Base-by-base conservation (phyloP, 2,329 filamentous ascomycete species). In the Xylariaceae sp. region DNA sequence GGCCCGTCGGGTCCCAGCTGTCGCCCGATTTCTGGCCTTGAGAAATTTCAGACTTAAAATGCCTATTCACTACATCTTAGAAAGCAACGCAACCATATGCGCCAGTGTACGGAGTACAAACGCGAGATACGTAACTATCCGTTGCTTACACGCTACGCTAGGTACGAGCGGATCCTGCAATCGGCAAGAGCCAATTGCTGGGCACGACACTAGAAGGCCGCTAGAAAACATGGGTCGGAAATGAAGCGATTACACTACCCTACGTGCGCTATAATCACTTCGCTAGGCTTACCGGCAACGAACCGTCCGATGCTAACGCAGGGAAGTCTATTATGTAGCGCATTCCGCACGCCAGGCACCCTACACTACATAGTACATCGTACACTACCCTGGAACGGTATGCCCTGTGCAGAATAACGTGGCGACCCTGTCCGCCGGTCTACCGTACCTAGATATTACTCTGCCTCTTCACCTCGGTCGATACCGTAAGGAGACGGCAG, bases 1-100 rank as follows among this genome's bases (percentile, higher is more conserved):
- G 45, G 54, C 46, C 61, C 54, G 58, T 58, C 60, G 62, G 62
- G 58, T 61, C 29, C 57, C 49, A 56, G 26, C 61, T 44, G 59
- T 49, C 43, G 15, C 26, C 26, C 26, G 5, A 26, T 26, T n/a
- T 4, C 26, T 26, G 26, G 26, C 26, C 26, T 26, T 26, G 8
- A 26, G 8, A 4, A 26, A 26, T 26, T 26, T 26, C 26, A 26
- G n/a, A n/a, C n/a, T n/a, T n/a, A n/a, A n/a, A n/a, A n/a, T n/a
- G n/a, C n/a, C n/a, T n/a, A n/a, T n/a, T n/a, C n/a, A n/a, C n/a
- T n/a, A n/a, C n/a, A n/a, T n/a, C n/a, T n/a, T n/a, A n/a, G n/a
- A n/a, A n/a, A n/a, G n/a, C n/a, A n/a, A n/a, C n/a, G n/a, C n/a
- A n/a, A n/a, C n/a, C n/a, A n/a, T n/a, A n/a, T n/a, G n/a, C n/a